Evolutionary conservation across 352 stramenopile species (phyloP).

Genomic region (Thalassiosira oceanica): DNA sequence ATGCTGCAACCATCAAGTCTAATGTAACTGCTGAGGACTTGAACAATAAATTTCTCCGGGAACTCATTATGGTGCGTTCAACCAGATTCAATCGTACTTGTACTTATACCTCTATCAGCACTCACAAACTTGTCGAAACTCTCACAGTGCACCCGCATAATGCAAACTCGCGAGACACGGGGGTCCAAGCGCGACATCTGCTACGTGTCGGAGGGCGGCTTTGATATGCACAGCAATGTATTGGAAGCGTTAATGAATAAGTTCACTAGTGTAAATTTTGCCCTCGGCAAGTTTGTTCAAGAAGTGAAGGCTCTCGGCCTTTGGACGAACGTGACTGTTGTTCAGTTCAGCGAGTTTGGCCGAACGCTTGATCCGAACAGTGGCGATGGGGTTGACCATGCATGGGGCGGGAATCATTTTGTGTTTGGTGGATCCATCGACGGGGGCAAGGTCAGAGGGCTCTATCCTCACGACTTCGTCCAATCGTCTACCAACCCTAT

Average conservation of each 20-base stretch:
- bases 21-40: not conserved
- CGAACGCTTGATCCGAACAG: slow-evolving; percentile 67
- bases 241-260: slow-evolving; percentile 22
- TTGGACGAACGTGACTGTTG: slow-evolving; percentile 54
- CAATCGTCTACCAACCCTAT: slow-evolving; percentile 24
- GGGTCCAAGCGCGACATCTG: slow-evolving; percentile 57
- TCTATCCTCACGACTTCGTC: slow-evolving; percentile 44
- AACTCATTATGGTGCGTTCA: no score
- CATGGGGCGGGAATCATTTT: slow-evolving; percentile 51
- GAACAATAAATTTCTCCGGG: no score
- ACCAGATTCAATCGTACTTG: no score
- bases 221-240: slow-evolving; percentile 62
- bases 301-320: slow-evolving; percentile 61
- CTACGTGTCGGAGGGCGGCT: slow-evolving; percentile 56
- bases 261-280: slow-evolving; percentile 47
- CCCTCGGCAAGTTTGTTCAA: slow-evolving; percentile 53
- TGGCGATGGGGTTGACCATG: slow-evolving; percentile 62
- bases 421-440: slow-evolving; percentile 37
- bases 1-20: not conserved
- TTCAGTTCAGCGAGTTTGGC: slow-evolving; percentile 70
- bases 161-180: slow-evolving; percentile 38
- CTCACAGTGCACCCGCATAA: slow-evolving; percentile 45
- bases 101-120: no score
- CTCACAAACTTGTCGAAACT: no score
- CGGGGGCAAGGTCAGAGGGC: slow-evolving; percentile 33